Percentiles rank a stretch among this genome's conserved stretches.
phyloP scores from a whole-genome alignment of 2,329 filamentous ascomycete species.

The Verticillium albo-atrum region DNA sequence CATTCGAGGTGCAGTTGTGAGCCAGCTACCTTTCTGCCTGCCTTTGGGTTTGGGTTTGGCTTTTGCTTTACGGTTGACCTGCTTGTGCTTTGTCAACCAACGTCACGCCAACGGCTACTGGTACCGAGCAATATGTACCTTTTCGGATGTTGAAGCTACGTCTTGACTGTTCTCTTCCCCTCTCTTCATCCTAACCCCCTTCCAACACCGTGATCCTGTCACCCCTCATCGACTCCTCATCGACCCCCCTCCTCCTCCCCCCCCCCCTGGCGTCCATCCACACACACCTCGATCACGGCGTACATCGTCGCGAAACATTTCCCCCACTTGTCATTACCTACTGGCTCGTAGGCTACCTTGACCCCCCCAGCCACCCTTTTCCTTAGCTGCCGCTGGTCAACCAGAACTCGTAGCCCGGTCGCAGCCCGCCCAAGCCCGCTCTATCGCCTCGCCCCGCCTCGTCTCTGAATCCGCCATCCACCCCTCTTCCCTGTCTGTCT shows the following conservation, averaged over 20 bases:
- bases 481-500: neutral
- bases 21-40: neutral
- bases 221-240: neutral
- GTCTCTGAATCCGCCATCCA: neutral
- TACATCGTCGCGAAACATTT: constrained; percentile 8
- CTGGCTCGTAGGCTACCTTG: neutral
- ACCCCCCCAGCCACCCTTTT: constrained; percentile 2
- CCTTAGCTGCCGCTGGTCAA: constrained; percentile 1
- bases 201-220: neutral
- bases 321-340: constrained; percentile 1
- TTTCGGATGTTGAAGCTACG: no score
- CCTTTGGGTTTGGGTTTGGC: no score
- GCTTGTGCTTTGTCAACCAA: no score
- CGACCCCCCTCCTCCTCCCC: no score
- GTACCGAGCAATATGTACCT: no score
- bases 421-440: neutral
- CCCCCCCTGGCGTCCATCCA: neutral
- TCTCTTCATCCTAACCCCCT: neutral
- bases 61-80: no score
- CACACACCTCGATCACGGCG: neutral
- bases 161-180: no score
- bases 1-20: neutral
- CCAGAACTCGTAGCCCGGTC: neutral
- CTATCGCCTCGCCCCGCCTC: neutral
- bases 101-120: no score